Conservation (phyloP, 1,284 basidiomycete species). For the Cerrena zonata region DNA sequence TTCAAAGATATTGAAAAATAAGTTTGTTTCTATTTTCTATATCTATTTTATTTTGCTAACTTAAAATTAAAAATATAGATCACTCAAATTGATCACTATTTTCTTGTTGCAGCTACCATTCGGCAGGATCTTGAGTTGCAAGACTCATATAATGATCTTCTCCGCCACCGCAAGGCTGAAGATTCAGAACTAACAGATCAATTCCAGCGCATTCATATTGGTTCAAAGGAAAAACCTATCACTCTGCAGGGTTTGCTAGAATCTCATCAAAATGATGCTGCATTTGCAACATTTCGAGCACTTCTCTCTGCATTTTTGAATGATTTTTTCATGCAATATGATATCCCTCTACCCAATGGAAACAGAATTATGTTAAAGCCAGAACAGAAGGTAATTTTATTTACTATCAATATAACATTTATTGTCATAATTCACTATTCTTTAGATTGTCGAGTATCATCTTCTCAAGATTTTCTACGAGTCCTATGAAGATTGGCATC, state of each 20-base stretch:
- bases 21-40: slow-evolving; percentile 11
- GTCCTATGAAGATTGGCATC: slow-evolving; percentile 25
- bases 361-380: too few species aligned
- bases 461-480: slow-evolving; percentile 23
- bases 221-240: background rate
- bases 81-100: slow-evolving; percentile 11
- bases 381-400: too few species aligned
- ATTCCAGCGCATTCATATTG: slow-evolving; percentile 1
- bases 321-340: background rate
- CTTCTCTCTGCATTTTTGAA: background rate
- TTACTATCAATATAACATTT: background rate
- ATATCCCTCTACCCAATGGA: too few species aligned
- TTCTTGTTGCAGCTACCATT: slow-evolving; percentile 7
- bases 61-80: slow-evolving; percentile 10
- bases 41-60: background rate
- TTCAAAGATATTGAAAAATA: slow-evolving; percentile 24
- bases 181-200: background rate
- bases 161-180: background rate
- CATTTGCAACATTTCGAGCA: slow-evolving; percentile 9
- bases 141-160: slow-evolving; percentile 4
- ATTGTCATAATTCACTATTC: background rate
- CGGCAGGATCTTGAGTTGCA: slow-evolving; percentile 9
- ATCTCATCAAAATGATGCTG: background rate
- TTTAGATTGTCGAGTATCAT: slow-evolving; percentile 12
- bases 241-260: background rate